Evolutionary conservation across 208 protist genomes (phyloP), one percentile per base, ranked within the genome.

Genomic region (Wallacemonas collosoma): DNA sequence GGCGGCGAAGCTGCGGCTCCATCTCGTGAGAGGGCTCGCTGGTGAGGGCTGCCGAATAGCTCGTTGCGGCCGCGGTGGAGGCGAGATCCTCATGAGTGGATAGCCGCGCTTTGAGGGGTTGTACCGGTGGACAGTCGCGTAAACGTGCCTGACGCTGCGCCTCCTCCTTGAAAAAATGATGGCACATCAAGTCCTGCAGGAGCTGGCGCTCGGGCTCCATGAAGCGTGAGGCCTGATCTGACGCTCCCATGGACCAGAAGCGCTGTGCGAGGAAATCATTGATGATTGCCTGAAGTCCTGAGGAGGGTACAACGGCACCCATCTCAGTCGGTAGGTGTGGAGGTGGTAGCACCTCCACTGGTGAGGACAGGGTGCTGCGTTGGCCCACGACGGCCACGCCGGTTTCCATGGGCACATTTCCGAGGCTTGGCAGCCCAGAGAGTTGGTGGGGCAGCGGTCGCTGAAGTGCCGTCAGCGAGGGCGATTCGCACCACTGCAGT

Each of bases 161-260:
- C 60, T 65, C 60, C 60, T 65, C 40, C n/a, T 36, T 38, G 43
- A 65, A 65, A 50, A 44, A 65, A 41, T 65, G 38, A 41, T 65
- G 2, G 60, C 6, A 65, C 60, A 65, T 65, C 60, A 65, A 36
- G n/a, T 65, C 60, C 60, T 65, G 60, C 36, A 65, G 36, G 7
- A 65, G 40, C 8, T 65, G 60, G 5, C 60, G 60, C 43, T 65
- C n/a, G 14, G 60, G 60, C 40, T 65, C 60, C 38, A 65, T 45
- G 12, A 44, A 50, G 41, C 39, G 41, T 14, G 60, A n/a, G 5
- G 60, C 43, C 60, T 48, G 36, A 38, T 15, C 43, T 15, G 60
- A 41, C 3, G 41, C 60, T 36, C 60, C 60, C 40, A 65, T 14
- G 3, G 36, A 6, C 60, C 38, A 26, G 40, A 65, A 65, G 3